Percentiles rank a stretch among this genome's conserved stretches.
phyloP scores from a whole-genome alignment of 768 basidiomycete genomes.

The Boletus reticulatus region DNA sequence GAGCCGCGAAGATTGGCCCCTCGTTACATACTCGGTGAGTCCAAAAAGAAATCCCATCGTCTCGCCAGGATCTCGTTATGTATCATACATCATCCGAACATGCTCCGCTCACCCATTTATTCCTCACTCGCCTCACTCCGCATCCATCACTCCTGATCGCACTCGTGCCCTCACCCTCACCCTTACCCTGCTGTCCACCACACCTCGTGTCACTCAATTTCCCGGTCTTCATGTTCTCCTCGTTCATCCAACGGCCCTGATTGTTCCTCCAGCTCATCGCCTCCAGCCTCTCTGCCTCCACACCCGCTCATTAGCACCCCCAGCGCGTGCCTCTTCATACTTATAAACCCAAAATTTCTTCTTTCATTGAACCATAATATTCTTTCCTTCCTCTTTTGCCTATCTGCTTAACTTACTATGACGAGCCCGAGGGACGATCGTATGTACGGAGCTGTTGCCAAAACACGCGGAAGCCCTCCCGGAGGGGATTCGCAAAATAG shows the following conservation, averaged over 20 bases:
- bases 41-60: slow-evolving; percentile 19
- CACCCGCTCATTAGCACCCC: slow-evolving; percentile 44
- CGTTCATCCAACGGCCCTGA: slow-evolving; percentile 46
- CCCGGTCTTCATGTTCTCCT: slow-evolving; percentile 48
- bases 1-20: slow-evolving; percentile 29
- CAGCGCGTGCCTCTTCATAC: slow-evolving; percentile 41
- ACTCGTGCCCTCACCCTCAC: slow-evolving; percentile 32
- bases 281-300: slow-evolving; percentile 34
- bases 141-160: slow-evolving; percentile 28
- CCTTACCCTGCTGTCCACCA: slow-evolving; percentile 39
- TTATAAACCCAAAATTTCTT: slow-evolving; percentile 55
- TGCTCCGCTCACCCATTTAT: slow-evolving; percentile 32
- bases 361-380: slow-evolving; percentile 43
- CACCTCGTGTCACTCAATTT: slow-evolving; percentile 47
- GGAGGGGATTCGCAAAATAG: slow-evolving; percentile 58
- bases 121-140: slow-evolving; percentile 24
- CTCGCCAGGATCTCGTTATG: slow-evolving; percentile 21
- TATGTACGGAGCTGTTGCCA: slow-evolving; percentile 62
- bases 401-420: slow-evolving; percentile 60
- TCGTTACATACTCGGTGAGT: slow-evolving; percentile 20
- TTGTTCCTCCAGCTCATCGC: slow-evolving; percentile 38
- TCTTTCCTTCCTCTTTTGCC: slow-evolving; percentile 52
- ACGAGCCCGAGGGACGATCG: slow-evolving; percentile 71
- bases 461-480: slow-evolving; percentile 63
- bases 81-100: slow-evolving; percentile 27